Base-by-base conservation (phyloP, 768 basidiomycete species). In the Collybia nuda region DNA sequence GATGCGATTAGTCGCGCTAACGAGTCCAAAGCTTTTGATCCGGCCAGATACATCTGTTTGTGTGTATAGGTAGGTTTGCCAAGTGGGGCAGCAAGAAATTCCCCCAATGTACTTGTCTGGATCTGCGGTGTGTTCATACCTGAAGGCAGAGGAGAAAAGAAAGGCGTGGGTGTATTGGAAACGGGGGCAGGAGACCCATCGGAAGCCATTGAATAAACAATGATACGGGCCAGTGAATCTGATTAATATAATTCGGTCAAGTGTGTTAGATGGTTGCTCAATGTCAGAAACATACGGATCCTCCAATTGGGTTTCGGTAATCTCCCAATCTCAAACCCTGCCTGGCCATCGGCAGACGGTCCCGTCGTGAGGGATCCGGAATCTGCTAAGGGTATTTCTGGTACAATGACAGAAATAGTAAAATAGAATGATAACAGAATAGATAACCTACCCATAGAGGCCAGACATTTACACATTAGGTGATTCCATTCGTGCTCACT, bases 381-480 rank as follows among this genome's bases (percentile, higher is more conserved):
- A 63, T 90, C 85, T 14, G 85, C 86, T 18, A 89, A 73, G 6
- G 83, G 81, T 42, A 88, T 88, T 65, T 86, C 87, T 87, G 61
- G 45, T 42, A 52, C 24, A 51, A 43, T 24, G 28, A 44, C 29
- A 42, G 14, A 9, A 36, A 55, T 17, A 38, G 45, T 43, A 54
- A 54, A 19, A 22, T 43, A 19, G 52, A 40, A 23, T 32, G 44
- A 37, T 28, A 21, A 41, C 39, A 22, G 47, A 28, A 47, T 36
- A 53, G 37, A 19, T 35, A 42, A 39, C 35, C 63, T 45, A 87
- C 86, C 85, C 87, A 91, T 88, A 3, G 86, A 88, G 6, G 84
- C 79, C 48, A 96, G 73, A 62, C 89, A 90, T 71, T 93, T 93
- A 61, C 86, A 88, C 89, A 95, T 93, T 57, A 96, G 71, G 52